These are phyloP conservation scores for Carex littledalei DNA, from an alignment of 176 grass and related monocot species.

Conservation along the genomic window DNA sequence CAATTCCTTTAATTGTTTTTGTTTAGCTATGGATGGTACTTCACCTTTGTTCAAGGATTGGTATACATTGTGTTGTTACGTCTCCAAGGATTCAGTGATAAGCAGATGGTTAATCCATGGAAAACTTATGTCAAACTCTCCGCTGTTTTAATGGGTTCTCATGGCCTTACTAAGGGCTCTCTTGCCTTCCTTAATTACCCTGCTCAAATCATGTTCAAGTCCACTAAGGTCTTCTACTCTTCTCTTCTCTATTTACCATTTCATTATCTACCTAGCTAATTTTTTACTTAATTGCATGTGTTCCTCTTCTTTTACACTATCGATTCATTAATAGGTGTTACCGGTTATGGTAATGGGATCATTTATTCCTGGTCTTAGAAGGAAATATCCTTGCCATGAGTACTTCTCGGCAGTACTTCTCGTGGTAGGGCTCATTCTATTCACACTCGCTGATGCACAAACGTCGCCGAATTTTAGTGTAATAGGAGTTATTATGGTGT, in stretches of 20 bases:
- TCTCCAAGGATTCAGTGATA: constrained; percentile 66
- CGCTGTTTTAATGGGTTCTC: constrained; percentile 74
- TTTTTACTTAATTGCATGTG: not conserved
- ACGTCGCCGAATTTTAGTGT: constrained; percentile 82
- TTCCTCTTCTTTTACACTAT: too few relatives aligned
- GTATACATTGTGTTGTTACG: constrained; percentile 69
- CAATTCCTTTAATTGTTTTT: not conserved
- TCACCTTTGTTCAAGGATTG: constrained; percentile 90
- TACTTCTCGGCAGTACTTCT: constrained; percentile 74
- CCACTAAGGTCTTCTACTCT: constrained; percentile 52
- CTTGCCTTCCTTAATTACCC: constrained; percentile 96
- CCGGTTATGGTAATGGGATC: constrained; percentile 96
- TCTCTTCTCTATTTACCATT: not conserved
- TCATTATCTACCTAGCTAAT: not conserved
- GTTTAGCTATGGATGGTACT: constrained; percentile 89
- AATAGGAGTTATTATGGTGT: constrained; percentile 76
- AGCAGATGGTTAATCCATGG: constrained; percentile 97
- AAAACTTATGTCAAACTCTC: constrained; percentile 72
- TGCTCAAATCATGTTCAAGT: constrained; percentile 97
- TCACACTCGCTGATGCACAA: constrained; percentile 82
- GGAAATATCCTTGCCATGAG: constrained; percentile 71
- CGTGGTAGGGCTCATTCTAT: constrained; percentile 70
- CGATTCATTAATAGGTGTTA: constrained; percentile 33
- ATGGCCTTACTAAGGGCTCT: constrained; percentile 91
- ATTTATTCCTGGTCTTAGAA: constrained; percentile 79